A percentile compares a stretch with the other conserved stretches of the same genome.
Conservation (phyloP, 2,329 filamentous ascomycete genomes). For the Geosmithia flava region DNA sequence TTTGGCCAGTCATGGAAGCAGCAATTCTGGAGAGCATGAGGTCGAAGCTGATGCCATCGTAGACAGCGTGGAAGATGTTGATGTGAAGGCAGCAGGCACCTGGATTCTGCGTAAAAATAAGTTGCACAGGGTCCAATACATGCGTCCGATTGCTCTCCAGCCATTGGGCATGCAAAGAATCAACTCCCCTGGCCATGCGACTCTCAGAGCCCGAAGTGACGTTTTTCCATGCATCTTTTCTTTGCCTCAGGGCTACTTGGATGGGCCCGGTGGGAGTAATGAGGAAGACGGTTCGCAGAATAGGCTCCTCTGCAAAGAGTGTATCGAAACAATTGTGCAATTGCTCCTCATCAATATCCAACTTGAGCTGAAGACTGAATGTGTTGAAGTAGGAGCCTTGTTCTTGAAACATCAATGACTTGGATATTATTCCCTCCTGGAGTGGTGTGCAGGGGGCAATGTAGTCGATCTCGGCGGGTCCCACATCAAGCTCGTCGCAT, state of each 20-base stretch:
- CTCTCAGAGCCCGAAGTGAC: background rate
- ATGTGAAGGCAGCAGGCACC: slow-evolving; percentile 35
- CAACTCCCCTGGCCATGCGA: slow-evolving; percentile 5
- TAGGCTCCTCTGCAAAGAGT: slow-evolving; percentile 39
- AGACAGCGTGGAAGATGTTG: slow-evolving; percentile 74
- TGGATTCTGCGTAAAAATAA: slow-evolving; percentile 24
- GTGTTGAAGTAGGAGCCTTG: slow-evolving; percentile 62
- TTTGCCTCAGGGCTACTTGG: slow-evolving; percentile 50
- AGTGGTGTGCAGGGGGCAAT: slow-evolving; percentile 75
- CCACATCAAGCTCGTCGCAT: slow-evolving; percentile 37
- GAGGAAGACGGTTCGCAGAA: slow-evolving; percentile 63
- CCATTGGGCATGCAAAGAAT: slow-evolving; percentile 31
- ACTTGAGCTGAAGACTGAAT: slow-evolving; percentile 48
- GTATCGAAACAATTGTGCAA: slow-evolving; percentile 46
- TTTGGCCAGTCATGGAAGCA: slow-evolving; percentile 7
- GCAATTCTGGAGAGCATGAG: slow-evolving; percentile 50
- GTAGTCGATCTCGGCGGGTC: slow-evolving; percentile 47
- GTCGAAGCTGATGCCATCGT: slow-evolving; percentile 71
- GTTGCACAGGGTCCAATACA: slow-evolving; percentile 37
- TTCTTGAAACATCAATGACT: slow-evolving; percentile 42
- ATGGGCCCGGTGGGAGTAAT: slow-evolving; percentile 63
- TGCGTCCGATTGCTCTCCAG: slow-evolving; percentile 33
- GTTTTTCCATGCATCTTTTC: slow-evolving; percentile 28
- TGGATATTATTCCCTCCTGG: slow-evolving; percentile 76
- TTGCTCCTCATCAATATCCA: slow-evolving; percentile 25